Conservation (phyloP, 2,329 filamentous ascomycete genomes). For the Aspergillus phoenicis region DNA sequence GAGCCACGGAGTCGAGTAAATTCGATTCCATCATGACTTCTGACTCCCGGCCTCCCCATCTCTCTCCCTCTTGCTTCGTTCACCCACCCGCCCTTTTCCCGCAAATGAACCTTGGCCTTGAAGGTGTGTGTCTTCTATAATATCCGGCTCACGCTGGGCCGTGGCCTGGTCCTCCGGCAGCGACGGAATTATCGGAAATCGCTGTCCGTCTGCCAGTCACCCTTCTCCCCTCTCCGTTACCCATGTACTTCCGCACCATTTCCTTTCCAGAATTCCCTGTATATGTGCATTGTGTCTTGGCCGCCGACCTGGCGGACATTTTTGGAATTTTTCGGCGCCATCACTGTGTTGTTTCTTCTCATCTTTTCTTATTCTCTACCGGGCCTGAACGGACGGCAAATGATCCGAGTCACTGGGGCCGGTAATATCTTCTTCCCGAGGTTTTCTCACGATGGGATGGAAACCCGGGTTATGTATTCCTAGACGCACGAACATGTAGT, state of each 20-base stretch:
- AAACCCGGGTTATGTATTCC: conserved; percentile 17
- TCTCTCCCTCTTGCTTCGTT: conserved; percentile 12
- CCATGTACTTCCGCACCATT: conserved; percentile 17
- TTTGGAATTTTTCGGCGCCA: conserved; percentile 40
- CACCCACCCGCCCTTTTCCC: conserved; percentile 18
- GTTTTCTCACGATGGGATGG: conserved; percentile 3
- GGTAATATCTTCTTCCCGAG: conserved; percentile 11
- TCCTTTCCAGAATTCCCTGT: conserved; percentile 23
- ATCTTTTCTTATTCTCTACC: conserved; percentile 15
- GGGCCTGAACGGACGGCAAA: conserved; percentile 1
- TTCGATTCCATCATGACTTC: conserved; percentile 8
- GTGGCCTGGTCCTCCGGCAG: conserved; percentile 24
- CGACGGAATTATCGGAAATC: conserved; percentile 16
- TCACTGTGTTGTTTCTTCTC: conserved; percentile 17
- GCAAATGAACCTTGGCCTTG: conserved; percentile 20
- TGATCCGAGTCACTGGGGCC: conserved; percentile 8
- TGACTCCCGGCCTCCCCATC: conserved; percentile 16
- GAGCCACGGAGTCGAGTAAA: conserved; percentile 43
- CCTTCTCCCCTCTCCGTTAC: conserved; percentile 30
- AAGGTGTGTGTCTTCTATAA: conserved; percentile 18
- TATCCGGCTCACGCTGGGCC: conserved; percentile 27
- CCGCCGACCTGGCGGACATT: conserved; percentile 26
- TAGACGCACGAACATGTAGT: conserved; percentile 9
- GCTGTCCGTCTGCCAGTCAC: conserved; percentile 5
- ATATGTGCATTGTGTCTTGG: conserved; percentile 41